Evolutionary conservation across 164 flowering plant species (phyloP).

Genomic region (Macadamia tetraphylla): DNA sequence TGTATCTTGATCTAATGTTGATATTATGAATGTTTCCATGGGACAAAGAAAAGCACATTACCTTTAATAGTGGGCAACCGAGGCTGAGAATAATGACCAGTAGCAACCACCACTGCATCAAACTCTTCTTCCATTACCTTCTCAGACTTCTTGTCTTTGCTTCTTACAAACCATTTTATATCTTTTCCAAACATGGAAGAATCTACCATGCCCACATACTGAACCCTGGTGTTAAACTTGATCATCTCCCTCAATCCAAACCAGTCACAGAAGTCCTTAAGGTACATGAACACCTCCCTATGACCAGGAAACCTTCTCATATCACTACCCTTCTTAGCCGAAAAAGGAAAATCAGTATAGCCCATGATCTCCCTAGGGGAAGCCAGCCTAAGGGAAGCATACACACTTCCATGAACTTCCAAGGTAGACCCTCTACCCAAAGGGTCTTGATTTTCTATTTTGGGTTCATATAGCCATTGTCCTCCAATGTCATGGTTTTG

Average conservation of each 20-base stretch:
- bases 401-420: conserved; percentile 74
- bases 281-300: conserved; percentile 53
- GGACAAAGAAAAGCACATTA: conserved; percentile 13
- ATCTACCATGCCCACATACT: conserved; percentile 62
- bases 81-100: conserved; percentile 86
- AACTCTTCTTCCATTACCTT: conserved; percentile 58
- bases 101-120: conserved; percentile 91
- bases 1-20: too few species aligned
- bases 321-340: conserved; percentile 63
- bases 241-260: conserved; percentile 72
- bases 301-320: conserved; percentile 86
- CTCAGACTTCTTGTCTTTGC: conserved; percentile 27
- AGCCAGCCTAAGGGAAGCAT: conserved; percentile 56
- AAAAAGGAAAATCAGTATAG: conserved; percentile 73
- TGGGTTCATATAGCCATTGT: conserved; percentile 78
- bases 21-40: too few species aligned
- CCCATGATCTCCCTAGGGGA: conserved; percentile 93
- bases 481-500: conserved; percentile 84
- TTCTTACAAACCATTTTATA: conserved; percentile 66
- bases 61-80: conserved; percentile 79
- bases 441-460: conserved; percentile 45
- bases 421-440: conserved; percentile 29
- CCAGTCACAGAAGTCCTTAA: conserved; percentile 58
- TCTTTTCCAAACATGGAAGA: conserved; percentile 34
- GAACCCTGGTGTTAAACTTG: conserved; percentile 66